phyloP scores from a whole-genome alignment of 768 basidiomycete species.

The Filobasidium floriforme region DNA sequence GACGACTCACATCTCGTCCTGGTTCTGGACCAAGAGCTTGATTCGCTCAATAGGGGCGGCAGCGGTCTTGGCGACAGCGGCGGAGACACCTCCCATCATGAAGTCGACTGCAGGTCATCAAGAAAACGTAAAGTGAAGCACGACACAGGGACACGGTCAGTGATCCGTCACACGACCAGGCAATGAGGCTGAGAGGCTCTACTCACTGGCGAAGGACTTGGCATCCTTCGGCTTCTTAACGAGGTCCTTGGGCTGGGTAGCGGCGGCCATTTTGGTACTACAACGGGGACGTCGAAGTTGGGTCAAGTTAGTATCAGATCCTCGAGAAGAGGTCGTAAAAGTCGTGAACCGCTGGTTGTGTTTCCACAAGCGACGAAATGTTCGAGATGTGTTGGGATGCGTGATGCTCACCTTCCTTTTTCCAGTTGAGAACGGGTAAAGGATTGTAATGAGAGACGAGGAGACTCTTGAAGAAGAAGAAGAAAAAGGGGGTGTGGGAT shows the following conservation, averaged over 20 bases:
- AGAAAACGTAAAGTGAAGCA: no score
- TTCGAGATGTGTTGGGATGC: neutral
- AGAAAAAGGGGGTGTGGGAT: neutral
- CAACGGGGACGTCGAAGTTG: neutral
- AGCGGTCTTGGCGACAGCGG: conserved; percentile 93
- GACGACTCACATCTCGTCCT: conserved; percentile 79
- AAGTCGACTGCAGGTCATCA: conserved; percentile 30
- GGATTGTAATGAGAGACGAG: conserved; percentile 9
- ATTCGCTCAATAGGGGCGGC: conserved; percentile 99
- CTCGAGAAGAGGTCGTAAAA: neutral
- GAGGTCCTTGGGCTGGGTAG: conserved; percentile 28
- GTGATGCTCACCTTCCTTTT: conserved; percentile 1
- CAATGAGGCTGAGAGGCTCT: neutral
- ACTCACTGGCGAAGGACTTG: conserved; percentile 75
- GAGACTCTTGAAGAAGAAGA: conserved; percentile 5
- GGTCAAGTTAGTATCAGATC: neutral
- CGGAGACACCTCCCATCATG: conserved; percentile 52
- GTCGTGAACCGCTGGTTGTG: neutral
- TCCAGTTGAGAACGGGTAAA: neutral
- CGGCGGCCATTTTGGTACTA: conserved; percentile 8
- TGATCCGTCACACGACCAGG: neutral
- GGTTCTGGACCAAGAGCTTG: conserved; percentile 96
- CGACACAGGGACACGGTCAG: neutral
- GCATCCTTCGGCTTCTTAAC: conserved; percentile 70
- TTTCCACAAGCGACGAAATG: no score